Percentiles rank a stretch among this genome's conserved stretches.
Conservation (phyloP, 129 eudicot genomes). For the sunflower (Helianthus annuus) region HanXRQr2.0-SUNRISE NC_035439.2:96838777-96839276, state of each 20-base stretch:
- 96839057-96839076: slow-evolving; percentile 68
- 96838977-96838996: slow-evolving; percentile 30
- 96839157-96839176: background rate
- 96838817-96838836: slow-evolving; percentile 79
- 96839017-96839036: background rate
- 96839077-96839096: slow-evolving; percentile 91
- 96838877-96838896: slow-evolving; percentile 90
- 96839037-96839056: background rate
- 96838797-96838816: slow-evolving; percentile 17
- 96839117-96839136: slow-evolving; percentile 69
- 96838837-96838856: slow-evolving; percentile 96
- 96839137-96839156: slow-evolving; percentile 67
- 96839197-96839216: slow-evolving; percentile 25
- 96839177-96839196: background rate
- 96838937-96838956: slow-evolving; percentile 95
- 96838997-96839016: slow-evolving; percentile 11
- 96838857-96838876: slow-evolving; percentile 96
- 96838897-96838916: slow-evolving; percentile 92
- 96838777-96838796: slow-evolving; percentile 7
- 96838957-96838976: slow-evolving; percentile 90
- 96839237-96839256: slow-evolving; percentile 84
- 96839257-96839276: slow-evolving; percentile 79
- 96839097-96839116: slow-evolving; percentile 91
- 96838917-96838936: slow-evolving; percentile 90
- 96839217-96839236: slow-evolving; percentile 95